A percentile compares a stretch with the other conserved stretches of the same genome.
Conservation (phyloP, 106 monocot species). For the Allium sativum region DNA sequence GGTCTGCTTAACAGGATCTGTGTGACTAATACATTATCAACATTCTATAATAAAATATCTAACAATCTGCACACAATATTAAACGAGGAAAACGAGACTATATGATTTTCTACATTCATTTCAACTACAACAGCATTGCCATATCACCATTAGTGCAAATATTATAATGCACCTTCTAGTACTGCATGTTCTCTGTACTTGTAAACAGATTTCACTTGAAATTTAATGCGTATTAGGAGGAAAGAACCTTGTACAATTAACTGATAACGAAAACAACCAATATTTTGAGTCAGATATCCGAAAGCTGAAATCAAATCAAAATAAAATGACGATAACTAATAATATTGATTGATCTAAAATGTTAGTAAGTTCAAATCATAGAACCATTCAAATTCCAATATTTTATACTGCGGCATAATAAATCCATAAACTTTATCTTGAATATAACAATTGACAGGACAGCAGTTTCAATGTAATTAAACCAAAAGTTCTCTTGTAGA, state of each 20-base stretch:
- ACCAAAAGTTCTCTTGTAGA: conserved; percentile 1
- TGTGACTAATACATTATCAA: no score
- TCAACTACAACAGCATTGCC: no score
- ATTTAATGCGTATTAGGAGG: not conserved
- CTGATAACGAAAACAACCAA: not conserved
- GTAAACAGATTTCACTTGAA: no score
- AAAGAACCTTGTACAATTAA: conserved; percentile 1
- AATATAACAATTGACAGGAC: conserved; percentile 4
- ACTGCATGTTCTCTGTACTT: no score
- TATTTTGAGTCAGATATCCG: not conserved
- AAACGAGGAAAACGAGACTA: no score
- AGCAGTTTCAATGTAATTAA: conserved; percentile 9
- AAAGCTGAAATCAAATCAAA: not conserved
- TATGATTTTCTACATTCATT: no score
- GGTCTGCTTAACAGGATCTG: no score
- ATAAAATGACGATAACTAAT: not conserved
- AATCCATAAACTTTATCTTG: conserved; percentile 7
- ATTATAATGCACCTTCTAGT: no score
- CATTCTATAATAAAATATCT: no score
- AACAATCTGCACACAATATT: no score
- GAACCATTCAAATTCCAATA: conserved; percentile 4
- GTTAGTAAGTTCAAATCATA: no score
- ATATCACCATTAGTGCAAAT: no score
- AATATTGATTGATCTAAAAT: not conserved
- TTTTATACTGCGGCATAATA: not conserved